Evolutionary conservation across 371 early-diverging fungal genomes (phyloP).

Genomic region (Mortierella sp.): DNA sequence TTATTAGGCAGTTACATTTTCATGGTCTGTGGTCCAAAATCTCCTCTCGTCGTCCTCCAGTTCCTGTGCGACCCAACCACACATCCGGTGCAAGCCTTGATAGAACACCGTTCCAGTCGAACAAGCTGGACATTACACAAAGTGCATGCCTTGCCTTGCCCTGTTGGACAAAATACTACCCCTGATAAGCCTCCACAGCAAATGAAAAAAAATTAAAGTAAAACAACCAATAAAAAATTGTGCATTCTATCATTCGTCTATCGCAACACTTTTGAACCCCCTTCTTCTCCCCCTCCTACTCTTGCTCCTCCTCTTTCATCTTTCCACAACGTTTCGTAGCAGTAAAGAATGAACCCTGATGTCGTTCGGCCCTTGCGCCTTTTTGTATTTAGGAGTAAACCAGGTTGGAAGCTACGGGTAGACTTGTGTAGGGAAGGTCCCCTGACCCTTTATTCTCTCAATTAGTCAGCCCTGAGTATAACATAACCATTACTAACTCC

Average conservation of each 20-base stretch:
- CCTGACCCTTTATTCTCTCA: neutral
- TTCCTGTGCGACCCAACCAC: constrained; percentile 4
- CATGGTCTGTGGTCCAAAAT: neutral
- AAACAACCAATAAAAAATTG: neutral
- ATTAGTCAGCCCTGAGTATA: neutral
- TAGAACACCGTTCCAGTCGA: neutral
- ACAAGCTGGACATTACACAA: too few relatives aligned
- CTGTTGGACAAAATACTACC: too few relatives aligned
- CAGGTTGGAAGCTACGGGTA: neutral
- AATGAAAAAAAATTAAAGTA: too few relatives aligned
- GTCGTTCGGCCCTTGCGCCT: constrained; percentile 25
- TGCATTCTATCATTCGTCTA: neutral
- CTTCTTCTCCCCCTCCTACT: neutral
- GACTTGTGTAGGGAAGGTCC: neutral
- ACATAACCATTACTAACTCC: too few relatives aligned
- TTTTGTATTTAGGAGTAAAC: constrained; percentile 10
- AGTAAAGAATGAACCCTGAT: neutral
- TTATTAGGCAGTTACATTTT: neutral
- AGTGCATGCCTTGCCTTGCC: too few relatives aligned
- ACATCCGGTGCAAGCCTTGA: neutral
- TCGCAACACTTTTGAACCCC: neutral
- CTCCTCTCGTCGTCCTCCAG: too few relatives aligned
- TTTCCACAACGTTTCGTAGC: neutral
- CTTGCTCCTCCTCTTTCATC: constrained; percentile 10
- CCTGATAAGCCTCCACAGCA: too few relatives aligned